A percentile compares a stretch with the other conserved stretches of the same genome.
These are phyloP conservation scores for Schoenoplectus triqueter DNA, from an alignment of 202 grass and related monocot genomes.

Conservation along the genomic window DNA sequence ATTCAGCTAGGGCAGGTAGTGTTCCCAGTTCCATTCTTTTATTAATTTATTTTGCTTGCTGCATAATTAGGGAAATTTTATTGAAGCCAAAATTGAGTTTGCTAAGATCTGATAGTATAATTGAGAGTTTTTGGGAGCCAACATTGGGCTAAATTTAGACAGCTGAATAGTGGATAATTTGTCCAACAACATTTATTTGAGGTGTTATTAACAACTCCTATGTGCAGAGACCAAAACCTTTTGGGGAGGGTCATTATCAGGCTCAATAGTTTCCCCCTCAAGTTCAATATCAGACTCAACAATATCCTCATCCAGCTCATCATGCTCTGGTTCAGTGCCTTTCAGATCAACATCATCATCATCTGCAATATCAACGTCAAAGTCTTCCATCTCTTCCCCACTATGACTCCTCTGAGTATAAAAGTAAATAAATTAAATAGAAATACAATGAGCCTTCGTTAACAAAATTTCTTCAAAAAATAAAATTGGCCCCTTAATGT, in stretches of 20 bases:
- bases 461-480: neutral
- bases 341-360: conserved; percentile 47
- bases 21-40: neutral
- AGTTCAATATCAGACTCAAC: conserved; percentile 84
- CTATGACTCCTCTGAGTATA: conserved; percentile 43
- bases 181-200: neutral
- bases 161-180: neutral
- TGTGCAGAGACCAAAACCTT: conserved; percentile 47
- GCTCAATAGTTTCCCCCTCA: conserved; percentile 73
- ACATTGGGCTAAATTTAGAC: neutral
- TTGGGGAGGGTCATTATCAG: conserved; percentile 75
- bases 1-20: neutral
- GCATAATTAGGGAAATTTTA: neutral
- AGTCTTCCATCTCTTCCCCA: conserved; percentile 54
- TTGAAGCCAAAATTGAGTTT: neutral
- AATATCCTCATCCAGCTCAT: conserved; percentile 86
- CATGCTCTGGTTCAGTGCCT: conserved; percentile 54
- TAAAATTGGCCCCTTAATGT: neutral
- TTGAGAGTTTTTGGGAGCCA: neutral
- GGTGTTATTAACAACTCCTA: no score
- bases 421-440: conserved; percentile 27
- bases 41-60: neutral
- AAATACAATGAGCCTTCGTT: neutral
- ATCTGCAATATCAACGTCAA: conserved; percentile 48
- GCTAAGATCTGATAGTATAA: neutral